Conservation (phyloP, 139 green algal species). For the Yamagishiella unicocca region DNA sequence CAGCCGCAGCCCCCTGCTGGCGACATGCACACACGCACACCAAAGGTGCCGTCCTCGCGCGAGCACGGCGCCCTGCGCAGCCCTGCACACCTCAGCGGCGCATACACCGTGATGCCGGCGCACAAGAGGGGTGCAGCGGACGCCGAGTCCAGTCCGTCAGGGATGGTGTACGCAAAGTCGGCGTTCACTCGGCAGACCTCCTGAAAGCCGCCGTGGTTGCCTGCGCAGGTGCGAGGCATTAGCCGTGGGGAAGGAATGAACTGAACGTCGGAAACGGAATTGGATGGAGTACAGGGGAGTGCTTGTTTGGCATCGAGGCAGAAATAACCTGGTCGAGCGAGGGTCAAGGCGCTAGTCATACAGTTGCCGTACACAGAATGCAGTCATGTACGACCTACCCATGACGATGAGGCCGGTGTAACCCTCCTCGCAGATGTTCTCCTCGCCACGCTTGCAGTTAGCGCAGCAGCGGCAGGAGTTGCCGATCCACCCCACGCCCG, state of each 20-base stretch:
- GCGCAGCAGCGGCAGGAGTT: conserved; percentile 66
- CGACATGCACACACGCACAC: too few species aligned
- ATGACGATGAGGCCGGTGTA: conserved; percentile 61
- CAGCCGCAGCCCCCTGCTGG: too few species aligned
- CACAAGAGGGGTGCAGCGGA: conserved; percentile 62
- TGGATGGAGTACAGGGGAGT: neutral
- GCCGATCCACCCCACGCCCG: conserved; percentile 71
- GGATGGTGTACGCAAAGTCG: conserved; percentile 62
- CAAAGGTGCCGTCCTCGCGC: too few species aligned
- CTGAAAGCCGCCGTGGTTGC: conserved; percentile 60
- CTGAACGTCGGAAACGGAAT: neutral
- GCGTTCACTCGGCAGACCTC: conserved; percentile 40
- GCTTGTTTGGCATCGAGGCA: neutral
- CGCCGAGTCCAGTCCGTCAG: conserved; percentile 53
- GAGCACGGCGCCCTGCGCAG: too few species aligned
- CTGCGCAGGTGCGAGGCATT: neutral
- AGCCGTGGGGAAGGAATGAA: neutral
- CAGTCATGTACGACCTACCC: conserved; percentile 40
- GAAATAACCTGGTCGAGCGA: neutral
- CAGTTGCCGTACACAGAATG: neutral
- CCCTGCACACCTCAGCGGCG: conserved; percentile 35
- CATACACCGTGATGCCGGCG: conserved; percentile 57
- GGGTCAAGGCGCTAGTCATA: too few species aligned
- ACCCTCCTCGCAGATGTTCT: conserved; percentile 70
- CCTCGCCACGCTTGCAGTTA: conserved; percentile 65